A percentile compares a stretch with the other conserved stretches of the same genome.
Conservation (phyloP, 768 basidiomycete genomes). For the Boletus vermiculosoides region DNA sequence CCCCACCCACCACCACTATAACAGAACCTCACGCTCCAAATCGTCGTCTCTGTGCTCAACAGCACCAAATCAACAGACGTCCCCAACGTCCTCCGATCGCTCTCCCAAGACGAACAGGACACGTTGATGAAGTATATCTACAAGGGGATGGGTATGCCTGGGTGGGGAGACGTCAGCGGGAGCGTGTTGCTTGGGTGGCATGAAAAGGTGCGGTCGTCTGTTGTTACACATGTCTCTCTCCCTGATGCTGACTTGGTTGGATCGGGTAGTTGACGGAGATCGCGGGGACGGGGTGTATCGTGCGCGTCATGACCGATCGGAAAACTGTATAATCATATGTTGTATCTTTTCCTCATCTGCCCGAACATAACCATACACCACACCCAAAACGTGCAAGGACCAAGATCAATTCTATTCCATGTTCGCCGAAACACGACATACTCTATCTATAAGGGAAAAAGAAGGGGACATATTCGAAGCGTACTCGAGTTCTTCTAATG, state of each 20-base stretch:
- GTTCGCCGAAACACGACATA: not conserved
- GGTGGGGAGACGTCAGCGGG: slow-evolving; percentile 60
- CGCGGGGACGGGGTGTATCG: slow-evolving; percentile 93
- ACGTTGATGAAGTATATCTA: slow-evolving; percentile 97
- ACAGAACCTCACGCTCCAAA: slow-evolving; percentile 76
- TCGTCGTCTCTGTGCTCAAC: slow-evolving; percentile 86
- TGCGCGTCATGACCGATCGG: slow-evolving; percentile 77
- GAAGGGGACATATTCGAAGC: not conserved
- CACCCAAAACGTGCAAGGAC: not conserved
- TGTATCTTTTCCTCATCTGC: not conserved
- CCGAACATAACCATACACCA: not conserved
- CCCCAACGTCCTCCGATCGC: slow-evolving; percentile 63
- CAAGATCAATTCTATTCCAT: slow-evolving; percentile 1
- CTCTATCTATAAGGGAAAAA: not conserved
- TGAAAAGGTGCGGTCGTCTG: slow-evolving; percentile 67
- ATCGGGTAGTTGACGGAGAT: slow-evolving; percentile 77
- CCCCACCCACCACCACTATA: not conserved
- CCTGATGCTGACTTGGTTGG: not conserved
- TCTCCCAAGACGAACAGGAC: slow-evolving; percentile 78
- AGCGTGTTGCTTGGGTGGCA: slow-evolving; percentile 83
- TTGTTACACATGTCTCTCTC: not conserved
- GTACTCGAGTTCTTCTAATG: not conserved
- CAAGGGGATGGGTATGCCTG: slow-evolving; percentile 84
- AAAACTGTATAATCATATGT: slow-evolving; percentile 43
- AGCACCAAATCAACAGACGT: slow-evolving; percentile 92